These are phyloP conservation scores for Vanderwaltozyma tropicalis DNA, from an alignment of 805 yeast species.

Conservation along the genomic window DNA sequence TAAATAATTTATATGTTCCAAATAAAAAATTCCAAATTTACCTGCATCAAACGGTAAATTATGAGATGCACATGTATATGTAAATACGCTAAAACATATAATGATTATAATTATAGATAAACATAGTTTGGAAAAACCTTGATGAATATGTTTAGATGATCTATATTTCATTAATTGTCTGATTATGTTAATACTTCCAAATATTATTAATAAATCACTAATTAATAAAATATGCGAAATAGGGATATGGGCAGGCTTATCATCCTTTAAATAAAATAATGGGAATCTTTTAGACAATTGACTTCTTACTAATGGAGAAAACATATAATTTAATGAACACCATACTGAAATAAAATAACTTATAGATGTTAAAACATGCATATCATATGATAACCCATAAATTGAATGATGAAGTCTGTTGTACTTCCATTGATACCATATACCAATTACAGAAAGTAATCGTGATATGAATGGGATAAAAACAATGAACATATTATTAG, in stretches of 20 bases:
- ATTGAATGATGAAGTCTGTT: constrained; percentile 25
- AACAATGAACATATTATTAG: constrained; percentile 1
- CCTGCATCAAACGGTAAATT: constrained; percentile 21
- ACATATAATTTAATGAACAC: constrained; percentile 18
- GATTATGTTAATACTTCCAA: constrained; percentile 12
- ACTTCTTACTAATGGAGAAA: constrained; percentile 13
- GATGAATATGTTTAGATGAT: constrained; percentile 29
- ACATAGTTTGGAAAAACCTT: constrained; percentile 26
- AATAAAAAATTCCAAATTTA: constrained; percentile 23
- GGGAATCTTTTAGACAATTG: constrained; percentile 31
- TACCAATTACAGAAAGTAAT: constrained; percentile 6
- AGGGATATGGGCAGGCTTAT: constrained; percentile 8
- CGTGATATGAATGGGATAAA: constrained; percentile 6
- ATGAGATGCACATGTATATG: constrained; percentile 13
- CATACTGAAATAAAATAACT: constrained; percentile 12
- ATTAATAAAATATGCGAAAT: constrained; percentile 15
- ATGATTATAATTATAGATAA: constrained; percentile 2
- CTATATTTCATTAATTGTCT: constrained; percentile 24
- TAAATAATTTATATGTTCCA: constrained; percentile 34
- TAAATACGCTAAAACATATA: constrained; percentile 9
- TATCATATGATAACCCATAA: constrained; percentile 32
- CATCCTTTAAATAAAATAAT: constrained; percentile 15
- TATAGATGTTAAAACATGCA: constrained; percentile 12
- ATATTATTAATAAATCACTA: constrained; percentile 9
- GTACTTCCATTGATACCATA: constrained; percentile 18